Evolutionary conservation across 106 monocot genomes (phyloP).

Genomic region (Hemerocallis citrina): DNA sequence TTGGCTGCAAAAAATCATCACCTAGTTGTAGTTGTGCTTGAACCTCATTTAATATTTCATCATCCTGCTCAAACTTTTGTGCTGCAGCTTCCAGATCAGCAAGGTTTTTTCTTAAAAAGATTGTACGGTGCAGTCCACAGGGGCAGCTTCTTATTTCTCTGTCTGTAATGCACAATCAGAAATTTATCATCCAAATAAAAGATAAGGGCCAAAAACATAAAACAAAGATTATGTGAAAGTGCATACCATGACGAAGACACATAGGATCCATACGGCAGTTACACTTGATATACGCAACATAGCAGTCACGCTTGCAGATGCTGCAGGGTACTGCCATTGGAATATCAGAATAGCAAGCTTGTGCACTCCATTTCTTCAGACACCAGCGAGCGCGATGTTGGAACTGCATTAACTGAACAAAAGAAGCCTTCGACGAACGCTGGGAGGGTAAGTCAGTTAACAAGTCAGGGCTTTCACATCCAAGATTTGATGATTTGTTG

Average conservation of each 20-base stretch:
- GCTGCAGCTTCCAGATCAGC: conserved; percentile 37
- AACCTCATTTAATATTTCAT: conserved; percentile 20
- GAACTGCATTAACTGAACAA: conserved; percentile 58
- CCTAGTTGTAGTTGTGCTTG: conserved; percentile 5
- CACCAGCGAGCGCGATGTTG: conserved; percentile 39
- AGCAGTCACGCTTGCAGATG: conserved; percentile 55
- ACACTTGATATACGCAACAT: conserved; percentile 46
- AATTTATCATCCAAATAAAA: conserved; percentile 2
- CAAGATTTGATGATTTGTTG: conserved; percentile 5
- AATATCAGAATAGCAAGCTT: conserved; percentile 9
- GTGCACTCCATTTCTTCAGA: conserved; percentile 35
- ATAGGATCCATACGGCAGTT: conserved; percentile 38
- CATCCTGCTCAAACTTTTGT: conserved; percentile 38
- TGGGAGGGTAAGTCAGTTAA: conserved; percentile 25
- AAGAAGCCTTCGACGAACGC: conserved; percentile 33
- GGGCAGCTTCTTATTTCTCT: conserved; percentile 21
- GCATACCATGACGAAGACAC: conserved; percentile 61
- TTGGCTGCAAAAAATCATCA: conserved; percentile 2
- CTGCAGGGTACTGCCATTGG: conserved; percentile 29
- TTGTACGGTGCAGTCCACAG: conserved; percentile 22
- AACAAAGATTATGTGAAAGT: background rate
- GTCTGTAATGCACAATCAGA: conserved; percentile 21
- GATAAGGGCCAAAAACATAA: background rate
- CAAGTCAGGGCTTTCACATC: background rate
- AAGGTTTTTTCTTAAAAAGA: conserved; percentile 28